Percentiles rank a stretch among this genome's conserved stretches.
phyloP scores from a whole-genome alignment of 192 early-diverging fungal genomes.

The Spizellomyces punctatus region DNA sequence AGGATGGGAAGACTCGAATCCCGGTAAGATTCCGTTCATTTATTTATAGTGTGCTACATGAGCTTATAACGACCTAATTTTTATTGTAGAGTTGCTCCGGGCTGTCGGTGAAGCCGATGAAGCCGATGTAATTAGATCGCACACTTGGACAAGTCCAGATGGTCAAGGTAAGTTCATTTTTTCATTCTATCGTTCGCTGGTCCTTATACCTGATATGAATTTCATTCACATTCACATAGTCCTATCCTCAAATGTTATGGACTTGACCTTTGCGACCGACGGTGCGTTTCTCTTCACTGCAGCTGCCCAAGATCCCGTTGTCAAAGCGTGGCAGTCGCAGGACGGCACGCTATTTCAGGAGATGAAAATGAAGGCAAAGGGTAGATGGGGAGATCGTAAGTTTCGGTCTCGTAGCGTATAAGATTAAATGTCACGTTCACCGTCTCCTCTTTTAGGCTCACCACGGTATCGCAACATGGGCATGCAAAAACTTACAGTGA shows the following conservation, averaged over 20 bases:
- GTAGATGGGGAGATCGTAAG: no score
- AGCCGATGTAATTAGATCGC: slow-evolving; percentile 2
- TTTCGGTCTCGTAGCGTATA: no score
- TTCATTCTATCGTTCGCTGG: no score
- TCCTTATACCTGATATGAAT: no score
- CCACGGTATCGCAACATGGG: no score
- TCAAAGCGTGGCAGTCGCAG: not conserved
- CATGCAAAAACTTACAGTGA: no score
- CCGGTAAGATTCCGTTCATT: no score
- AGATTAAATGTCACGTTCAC: no score
- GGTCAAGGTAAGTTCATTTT: not conserved
- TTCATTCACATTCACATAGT: no score
- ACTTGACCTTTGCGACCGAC: not conserved
- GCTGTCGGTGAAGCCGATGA: slow-evolving; percentile 5
- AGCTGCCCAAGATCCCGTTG: not conserved
- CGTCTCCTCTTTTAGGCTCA: no score
- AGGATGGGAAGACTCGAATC: slow-evolving; percentile 5
- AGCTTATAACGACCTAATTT: no score
- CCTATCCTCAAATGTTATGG: slow-evolving; percentile 4
- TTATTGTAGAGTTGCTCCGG: not conserved
- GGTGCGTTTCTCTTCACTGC: not conserved
- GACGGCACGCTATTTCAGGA: not conserved
- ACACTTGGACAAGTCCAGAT: not conserved
- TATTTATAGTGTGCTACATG: no score
- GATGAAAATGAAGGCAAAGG: not conserved